Base-by-base conservation (phyloP, 2,329 filamentous ascomycete genomes). In the Tothia fuscella region DNA sequence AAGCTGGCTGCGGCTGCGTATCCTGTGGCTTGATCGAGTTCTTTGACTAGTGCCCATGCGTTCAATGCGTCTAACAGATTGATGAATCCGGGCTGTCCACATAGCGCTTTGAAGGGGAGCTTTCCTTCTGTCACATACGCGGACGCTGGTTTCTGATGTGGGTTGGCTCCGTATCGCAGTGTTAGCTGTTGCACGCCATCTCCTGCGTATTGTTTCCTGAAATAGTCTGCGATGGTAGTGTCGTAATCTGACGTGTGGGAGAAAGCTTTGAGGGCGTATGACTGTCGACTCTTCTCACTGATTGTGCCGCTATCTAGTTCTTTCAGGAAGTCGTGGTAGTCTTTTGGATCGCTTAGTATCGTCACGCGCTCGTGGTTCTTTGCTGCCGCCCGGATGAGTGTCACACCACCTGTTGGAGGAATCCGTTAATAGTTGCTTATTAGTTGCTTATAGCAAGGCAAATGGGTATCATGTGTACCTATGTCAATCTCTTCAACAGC, bases 401-500 rank as follows among this genome's bases (percentile, higher is more conserved):
- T 98, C 40, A 98, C 91, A 54, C 91, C 91, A 50, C 88, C 44
- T 47, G 24, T n/a, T n/a, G n/a, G n/a, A 4, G 4, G 3, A 6
- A 28, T 21, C 32, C 42, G 39, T 20, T 43, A 29, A 29, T 4
- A 20, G 12, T 14, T 12, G 4, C 4, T n/a, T 6, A 20, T 13
- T 17, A 12, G n/a, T 28, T 5, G 6, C 30, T 10, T 13, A 25
- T 38, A 10, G 13, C 14, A 21, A 12, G 19, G 12, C 24, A n/a
- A 40, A 26, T 4, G 9, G 5, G 6, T 29, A 24, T 19, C 13
- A 26, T 26, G 20, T 16, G n/a, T 40, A 47, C 60, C 91, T 59
- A 98, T 95, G 65, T 98, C 91, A 56, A 98, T 93, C 70, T 98
- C 91, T 68, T 98, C 91, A 29, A 98, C 89, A 39, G 91, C 91